Evolutionary conservation across 805 yeast genomes (phyloP), one percentile per base, ranked within the genome.

Genomic region (Lachancea dasiensis): DNA sequence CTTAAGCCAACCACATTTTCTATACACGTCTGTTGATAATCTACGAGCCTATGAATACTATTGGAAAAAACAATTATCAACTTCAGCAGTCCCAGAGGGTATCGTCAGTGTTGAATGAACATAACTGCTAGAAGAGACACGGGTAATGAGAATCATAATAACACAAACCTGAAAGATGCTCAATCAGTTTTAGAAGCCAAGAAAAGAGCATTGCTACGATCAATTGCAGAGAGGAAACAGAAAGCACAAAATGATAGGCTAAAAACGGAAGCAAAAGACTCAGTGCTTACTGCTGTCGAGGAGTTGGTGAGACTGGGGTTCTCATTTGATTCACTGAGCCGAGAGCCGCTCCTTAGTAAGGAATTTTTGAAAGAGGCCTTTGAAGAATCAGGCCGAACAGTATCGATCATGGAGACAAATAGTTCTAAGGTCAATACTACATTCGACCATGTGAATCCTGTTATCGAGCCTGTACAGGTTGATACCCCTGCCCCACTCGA

Each of bases 131-230:
- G 10, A 22, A 7, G 10, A 22, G 24, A 22, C 10, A 8, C 10
- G 24, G 10, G 10, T 10, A 10, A 10, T 10, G 10, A 22, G 10
- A 10, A 10, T 22, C 20, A 6, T 7, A 17, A 6, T 20, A 8
- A 11, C 4, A 4, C 14, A n/a, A 20, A 19, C 3, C 11, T 20
- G 10, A 17, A 17, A 6, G 6, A 17, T 4, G 20, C 23, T 3
- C 17, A 14, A 6, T 15, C 11, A 5, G 13, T 17, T 6, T 33
- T 26, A 17, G 29, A 10, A 27, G 19, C 39, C 23, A 43, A 38
- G 27, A 40, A 87, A 7, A 92, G 87, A 19, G 95, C 84, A 56
- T 74, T 83, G 55, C 67, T 72, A 31, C 87, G 83, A 3, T 82
- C 70, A 54, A 56, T 84, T 48, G 13, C 26, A 9, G 22, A 23